Base-by-base conservation (phyloP, 2,329 filamentous ascomycete species). In the Dichotomopilus funicola region DNA sequence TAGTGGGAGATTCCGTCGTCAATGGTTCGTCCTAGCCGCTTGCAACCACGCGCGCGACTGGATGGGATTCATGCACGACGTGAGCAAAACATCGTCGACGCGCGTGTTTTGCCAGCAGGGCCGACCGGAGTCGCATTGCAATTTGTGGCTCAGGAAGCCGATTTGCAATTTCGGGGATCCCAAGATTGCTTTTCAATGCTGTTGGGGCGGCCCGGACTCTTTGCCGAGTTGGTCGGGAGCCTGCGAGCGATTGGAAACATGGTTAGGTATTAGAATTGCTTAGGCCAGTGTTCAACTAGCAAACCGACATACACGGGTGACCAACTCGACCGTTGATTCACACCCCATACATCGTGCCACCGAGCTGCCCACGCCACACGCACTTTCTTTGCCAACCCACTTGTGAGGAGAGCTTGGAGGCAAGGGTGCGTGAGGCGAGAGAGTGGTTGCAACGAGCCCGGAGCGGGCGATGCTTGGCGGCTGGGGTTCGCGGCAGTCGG, bases 161-260 rank as follows among this genome's bases (percentile, higher is more conserved):
- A 27, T 27, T 27, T 27, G 19, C 59, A 60, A 61, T 57, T 50
- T 65, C 68, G 67, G 65, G 58, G 56, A 61, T 57, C 59, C 67
- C 65, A 68, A 72, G 66, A 73, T 73, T 74, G 68, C 66, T 66
- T 68, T 65, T 68, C 67, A 70, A 71, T 71, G 70, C 70, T 66
- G 63, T 27, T 35, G 49, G 49, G 54, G 12, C 10, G 42, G 19
- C 56, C 47, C 37, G 12, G 48, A 19, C 37, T 5, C 31, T 47
- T 19, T 12, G 7, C 27, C 43, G 10, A 45, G 43, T 45, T 45
- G 34, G 43, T 40, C n/a, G 7, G 51, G 13, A 45, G 43, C 19
- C 7, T 44, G 42, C 19, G 19, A 27, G 19, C 19, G 19, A 27
- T 27, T 27, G 19, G 19, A 27, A 27, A 27, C 19, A 27, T 27